Percentiles rank a stretch among this genome's conserved stretches.
Evolutionary conservation across 306 rosid species (phyloP).

Genomic region (Lathyrus sativus): DNA sequence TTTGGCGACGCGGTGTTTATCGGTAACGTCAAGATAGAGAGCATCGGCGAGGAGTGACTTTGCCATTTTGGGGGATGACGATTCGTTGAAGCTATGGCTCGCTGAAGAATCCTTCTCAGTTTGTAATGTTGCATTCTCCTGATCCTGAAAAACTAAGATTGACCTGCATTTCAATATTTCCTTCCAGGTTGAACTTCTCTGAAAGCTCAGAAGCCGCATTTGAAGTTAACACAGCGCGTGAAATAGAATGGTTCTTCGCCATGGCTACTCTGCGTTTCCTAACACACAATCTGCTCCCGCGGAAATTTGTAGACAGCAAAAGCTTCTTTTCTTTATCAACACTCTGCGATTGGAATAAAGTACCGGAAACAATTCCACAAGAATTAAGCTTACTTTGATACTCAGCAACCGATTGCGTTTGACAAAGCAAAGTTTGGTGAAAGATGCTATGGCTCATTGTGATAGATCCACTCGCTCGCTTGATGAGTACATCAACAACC

Average conservation of each 20-base stretch:
- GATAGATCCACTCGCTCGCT: constrained; percentile 32
- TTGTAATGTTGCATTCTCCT: no score
- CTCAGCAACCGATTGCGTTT: constrained; percentile 51
- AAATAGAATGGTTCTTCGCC: constrained; percentile 47
- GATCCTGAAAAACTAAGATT: no score
- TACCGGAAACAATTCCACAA: constrained; percentile 52
- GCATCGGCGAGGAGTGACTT: no score
- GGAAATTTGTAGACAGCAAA: constrained; percentile 53
- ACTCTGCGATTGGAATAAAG: constrained; percentile 51
- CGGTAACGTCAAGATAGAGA: no score
- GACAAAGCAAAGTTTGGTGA: constrained; percentile 60
- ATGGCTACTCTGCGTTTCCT: constrained; percentile 53
- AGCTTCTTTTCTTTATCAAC: constrained; percentile 58
- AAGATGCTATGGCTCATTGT: constrained; percentile 75
- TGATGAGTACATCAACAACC: no score
- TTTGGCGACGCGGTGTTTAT: no score
- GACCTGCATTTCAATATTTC: constrained; percentile 88
- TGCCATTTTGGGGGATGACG: no score
- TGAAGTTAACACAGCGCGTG: constrained; percentile 65
- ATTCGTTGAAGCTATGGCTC: no score
- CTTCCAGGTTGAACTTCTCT: constrained; percentile 78
- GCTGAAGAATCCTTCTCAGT: no score
- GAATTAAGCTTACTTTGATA: constrained; percentile 60
- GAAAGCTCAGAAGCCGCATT: constrained; percentile 64
- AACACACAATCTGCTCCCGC: constrained; percentile 52